Base-by-base conservation (phyloP, 2,329 filamentous ascomycete genomes). In the Fusarium albidum region DNA sequence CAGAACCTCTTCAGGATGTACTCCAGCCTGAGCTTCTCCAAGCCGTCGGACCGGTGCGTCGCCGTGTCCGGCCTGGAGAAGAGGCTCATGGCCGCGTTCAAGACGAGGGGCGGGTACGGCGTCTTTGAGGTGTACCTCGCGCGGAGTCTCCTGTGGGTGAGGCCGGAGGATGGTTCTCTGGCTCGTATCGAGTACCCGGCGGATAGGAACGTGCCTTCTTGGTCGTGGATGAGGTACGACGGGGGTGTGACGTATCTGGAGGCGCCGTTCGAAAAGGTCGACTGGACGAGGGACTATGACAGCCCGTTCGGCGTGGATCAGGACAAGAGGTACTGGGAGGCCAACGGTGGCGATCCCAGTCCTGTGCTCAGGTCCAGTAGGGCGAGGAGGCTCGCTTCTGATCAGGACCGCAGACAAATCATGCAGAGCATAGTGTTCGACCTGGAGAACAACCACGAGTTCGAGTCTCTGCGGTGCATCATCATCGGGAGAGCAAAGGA, bases 51-150 rank as follows among this genome's bases (percentile, higher is more conserved):
- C n/a, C 38, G 39, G 1, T n/a, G 31, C 1, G 7, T 50, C 6
- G 47, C 47, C 3, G 38, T 50, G 6, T 15, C 52, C 2, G 73
- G 71, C 1, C 59, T 76, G 0, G 64, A 74, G 34, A 64, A 64
- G 9, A 62, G 69, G 0, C 50, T 75, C 2, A 41, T 66, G 1
- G 17, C 17, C 0, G 57, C 59, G 1, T 61, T 73, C 5, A 29
- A 49, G 0, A 62, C 64, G 0, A 47, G 39, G 5, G 73, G 70
- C 3, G 68, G 61, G 0, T 72, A 60, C 32, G 73, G 74, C 0
- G 45, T 75, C 3, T 71, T 76, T 26, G 64, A 71, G 2, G 4
- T 27, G 7, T 52, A 38, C 17, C 39, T 55, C 4, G 38, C 26
- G 10, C 44, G 50, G 0, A 49, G 45, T 9, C 39, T 53, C 3